Evolutionary conservation across 176 grass and related monocot species (phyloP).

Genomic region (Pontederia crassipes): DNA sequence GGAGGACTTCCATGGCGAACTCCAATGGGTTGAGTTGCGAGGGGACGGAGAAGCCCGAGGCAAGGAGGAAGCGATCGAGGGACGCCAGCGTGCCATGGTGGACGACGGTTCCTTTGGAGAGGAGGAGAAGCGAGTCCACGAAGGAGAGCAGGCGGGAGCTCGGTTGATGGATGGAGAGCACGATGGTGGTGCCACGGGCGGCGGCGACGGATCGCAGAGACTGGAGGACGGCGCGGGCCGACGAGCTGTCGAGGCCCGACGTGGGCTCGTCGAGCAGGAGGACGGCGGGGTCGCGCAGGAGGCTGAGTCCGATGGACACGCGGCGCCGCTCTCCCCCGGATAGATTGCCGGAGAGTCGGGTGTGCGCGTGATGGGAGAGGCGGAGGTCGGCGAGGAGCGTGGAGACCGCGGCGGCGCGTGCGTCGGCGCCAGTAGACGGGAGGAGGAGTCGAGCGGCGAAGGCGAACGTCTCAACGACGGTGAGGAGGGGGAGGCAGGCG

Average conservation of each 20-base stretch:
- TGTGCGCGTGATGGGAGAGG: conserved; percentile 51
- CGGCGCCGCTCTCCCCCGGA: conserved; percentile 54
- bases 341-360: conserved; percentile 42
- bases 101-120: conserved; percentile 68
- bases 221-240: conserved; percentile 56
- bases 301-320: conserved; percentile 55
- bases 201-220: conserved; percentile 62
- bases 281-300: conserved; percentile 58
- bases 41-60: conserved; percentile 46
- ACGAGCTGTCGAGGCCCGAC: conserved; percentile 64
- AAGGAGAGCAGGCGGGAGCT: conserved; percentile 76
- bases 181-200: conserved; percentile 55
- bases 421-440: not conserved
- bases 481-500: conserved; percentile 59
- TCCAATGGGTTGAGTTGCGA: conserved; percentile 84
- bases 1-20: conserved; percentile 76
- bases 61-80: conserved; percentile 56
- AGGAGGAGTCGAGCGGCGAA: conserved; percentile 71
- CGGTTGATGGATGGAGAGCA: conserved; percentile 92
- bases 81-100: conserved; percentile 71
- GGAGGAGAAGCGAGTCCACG: conserved; percentile 76
- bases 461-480: conserved; percentile 71
- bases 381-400: conserved; percentile 50
- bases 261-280: conserved; percentile 66
- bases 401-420: conserved; percentile 12